Percentiles rank a stretch among this genome's conserved stretches.
Evolutionary conservation across 2,329 filamentous ascomycete species (phyloP).

Genomic region (Lachnellula hyalina): DNA sequence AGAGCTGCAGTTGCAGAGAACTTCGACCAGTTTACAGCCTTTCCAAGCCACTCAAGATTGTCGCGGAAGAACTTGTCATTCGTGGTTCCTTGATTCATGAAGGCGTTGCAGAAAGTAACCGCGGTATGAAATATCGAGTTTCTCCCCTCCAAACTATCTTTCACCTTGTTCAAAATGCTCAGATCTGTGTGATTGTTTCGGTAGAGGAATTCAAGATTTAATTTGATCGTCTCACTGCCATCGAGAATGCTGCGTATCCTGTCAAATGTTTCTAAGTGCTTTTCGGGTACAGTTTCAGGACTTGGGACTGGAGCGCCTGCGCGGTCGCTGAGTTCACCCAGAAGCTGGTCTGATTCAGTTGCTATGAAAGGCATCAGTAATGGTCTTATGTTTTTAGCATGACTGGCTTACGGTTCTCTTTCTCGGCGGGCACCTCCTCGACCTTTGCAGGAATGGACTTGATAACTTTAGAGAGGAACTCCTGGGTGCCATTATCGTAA

Average conservation of each 20-base stretch:
- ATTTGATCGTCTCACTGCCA: conserved; percentile 86
- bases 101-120: conserved; percentile 95
- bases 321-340: conserved; percentile 46
- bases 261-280: conserved; percentile 51
- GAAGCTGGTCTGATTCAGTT: conserved; percentile 47
- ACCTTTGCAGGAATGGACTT: conserved; percentile 63
- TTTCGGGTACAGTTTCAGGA: conserved; percentile 38
- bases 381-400: neutral
- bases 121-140: conserved; percentile 99
- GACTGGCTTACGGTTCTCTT: conserved; percentile 35
- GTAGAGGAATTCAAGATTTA: conserved; percentile 95
- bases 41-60: conserved; percentile 95
- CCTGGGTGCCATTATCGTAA: conserved; percentile 97
- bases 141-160: conserved; percentile 88
- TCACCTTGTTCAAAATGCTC: conserved; percentile 90
- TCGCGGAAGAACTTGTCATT: conserved; percentile 98
- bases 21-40: conserved; percentile 99
- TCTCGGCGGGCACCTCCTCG: conserved; percentile 37
- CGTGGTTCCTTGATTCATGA: conserved; percentile 98
- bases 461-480: conserved; percentile 88
- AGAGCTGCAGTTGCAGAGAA: conserved; percentile 96
- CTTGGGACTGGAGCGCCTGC: conserved; percentile 25
- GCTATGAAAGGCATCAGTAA: conserved; percentile 13
- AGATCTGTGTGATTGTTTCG: conserved; percentile 91
- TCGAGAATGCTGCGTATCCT: conserved; percentile 68